These are phyloP conservation scores for Epichloe bromicola DNA, from an alignment of 2,329 filamentous ascomycete genomes.

Conservation along the genomic window DNA sequence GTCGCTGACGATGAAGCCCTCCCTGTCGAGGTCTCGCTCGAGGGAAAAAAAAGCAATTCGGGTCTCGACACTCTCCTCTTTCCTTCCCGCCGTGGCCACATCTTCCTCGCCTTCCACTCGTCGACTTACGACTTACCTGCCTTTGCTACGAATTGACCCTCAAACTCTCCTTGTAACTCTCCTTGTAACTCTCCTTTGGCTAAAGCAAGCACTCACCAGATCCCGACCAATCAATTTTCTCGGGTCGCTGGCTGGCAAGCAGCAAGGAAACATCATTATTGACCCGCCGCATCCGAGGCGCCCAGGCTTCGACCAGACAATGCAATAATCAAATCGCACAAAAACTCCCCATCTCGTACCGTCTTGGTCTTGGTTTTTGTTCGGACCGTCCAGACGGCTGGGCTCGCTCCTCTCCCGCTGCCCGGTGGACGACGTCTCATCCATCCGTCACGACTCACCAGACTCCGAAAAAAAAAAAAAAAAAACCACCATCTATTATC, in stretches of 20 bases:
- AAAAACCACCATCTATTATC: not conserved
- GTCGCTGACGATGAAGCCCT: too few relatives aligned
- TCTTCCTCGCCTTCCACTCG: not conserved
- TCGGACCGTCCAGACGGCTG: not conserved
- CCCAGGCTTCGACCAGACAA: not conserved
- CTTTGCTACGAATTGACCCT: too few relatives aligned
- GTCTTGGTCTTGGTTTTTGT: not conserved
- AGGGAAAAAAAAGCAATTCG: too few relatives aligned
- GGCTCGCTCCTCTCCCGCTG: not conserved
- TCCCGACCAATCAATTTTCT: not conserved
- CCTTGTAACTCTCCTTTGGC: too few relatives aligned
- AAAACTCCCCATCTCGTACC: not conserved
- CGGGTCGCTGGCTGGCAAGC: constrained; percentile 1
- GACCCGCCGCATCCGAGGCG: too few relatives aligned
- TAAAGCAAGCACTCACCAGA: not conserved
- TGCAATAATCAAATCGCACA: not conserved
- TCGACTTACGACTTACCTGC: not conserved
- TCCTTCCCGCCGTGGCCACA: not conserved
- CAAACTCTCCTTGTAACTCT: too few relatives aligned
- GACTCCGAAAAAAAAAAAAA: too few relatives aligned
- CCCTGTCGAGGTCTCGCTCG: too few relatives aligned
- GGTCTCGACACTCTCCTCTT: not conserved
- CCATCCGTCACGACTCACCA: not conserved
- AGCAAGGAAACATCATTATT: too few relatives aligned
- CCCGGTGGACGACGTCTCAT: too few relatives aligned